These are phyloP conservation scores for Epichloe scottii DNA, from an alignment of 2,329 filamentous ascomycete genomes.

Conservation along the genomic window DNA sequence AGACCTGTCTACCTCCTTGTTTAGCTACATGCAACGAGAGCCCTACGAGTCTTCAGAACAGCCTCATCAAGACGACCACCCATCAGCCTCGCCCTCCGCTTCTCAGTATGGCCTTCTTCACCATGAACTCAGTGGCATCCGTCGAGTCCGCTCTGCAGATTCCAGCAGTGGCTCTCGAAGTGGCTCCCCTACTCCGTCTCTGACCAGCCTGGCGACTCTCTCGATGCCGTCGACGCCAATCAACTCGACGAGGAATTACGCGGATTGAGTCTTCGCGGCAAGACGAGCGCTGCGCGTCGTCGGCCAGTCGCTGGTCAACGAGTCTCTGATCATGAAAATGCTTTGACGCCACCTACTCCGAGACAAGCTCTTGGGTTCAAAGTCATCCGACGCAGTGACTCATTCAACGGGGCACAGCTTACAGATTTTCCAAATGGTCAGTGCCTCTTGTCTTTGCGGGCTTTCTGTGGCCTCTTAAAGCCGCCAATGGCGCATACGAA, in stretches of 20 bases:
- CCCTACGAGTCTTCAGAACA: conserved; percentile 33
- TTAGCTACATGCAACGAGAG: conserved; percentile 55
- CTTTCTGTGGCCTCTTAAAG: neutral
- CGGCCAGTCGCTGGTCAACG: conserved; percentile 34
- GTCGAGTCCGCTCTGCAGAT: conserved; percentile 16
- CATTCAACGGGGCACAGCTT: conserved; percentile 30
- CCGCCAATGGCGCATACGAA: too few species aligned
- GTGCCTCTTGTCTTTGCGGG: conserved; percentile 11
- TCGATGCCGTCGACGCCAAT: conserved; percentile 13
- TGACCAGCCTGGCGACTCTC: conserved; percentile 15
- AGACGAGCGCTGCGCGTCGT: conserved; percentile 15
- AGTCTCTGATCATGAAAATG: conserved; percentile 50
- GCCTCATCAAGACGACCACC: conserved; percentile 24
- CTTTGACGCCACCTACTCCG: conserved; percentile 33
- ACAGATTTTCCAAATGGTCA: conserved; percentile 70
- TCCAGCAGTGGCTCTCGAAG: conserved; percentile 18
- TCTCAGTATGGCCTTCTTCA: conserved; percentile 46
- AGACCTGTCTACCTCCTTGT: conserved; percentile 19
- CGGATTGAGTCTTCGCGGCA: conserved; percentile 34
- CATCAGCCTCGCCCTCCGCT: conserved; percentile 19
- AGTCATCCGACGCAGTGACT: conserved; percentile 35
- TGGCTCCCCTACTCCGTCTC: conserved; percentile 23
- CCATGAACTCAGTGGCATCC: conserved; percentile 28
- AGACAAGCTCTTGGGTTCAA: conserved; percentile 41
- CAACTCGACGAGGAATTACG: conserved; percentile 37